Evolutionary conservation across 1,284 basidiomycete species (phyloP), one percentile per base, ranked within the genome.

Genomic region (Salmacisia buchloeana): DNA sequence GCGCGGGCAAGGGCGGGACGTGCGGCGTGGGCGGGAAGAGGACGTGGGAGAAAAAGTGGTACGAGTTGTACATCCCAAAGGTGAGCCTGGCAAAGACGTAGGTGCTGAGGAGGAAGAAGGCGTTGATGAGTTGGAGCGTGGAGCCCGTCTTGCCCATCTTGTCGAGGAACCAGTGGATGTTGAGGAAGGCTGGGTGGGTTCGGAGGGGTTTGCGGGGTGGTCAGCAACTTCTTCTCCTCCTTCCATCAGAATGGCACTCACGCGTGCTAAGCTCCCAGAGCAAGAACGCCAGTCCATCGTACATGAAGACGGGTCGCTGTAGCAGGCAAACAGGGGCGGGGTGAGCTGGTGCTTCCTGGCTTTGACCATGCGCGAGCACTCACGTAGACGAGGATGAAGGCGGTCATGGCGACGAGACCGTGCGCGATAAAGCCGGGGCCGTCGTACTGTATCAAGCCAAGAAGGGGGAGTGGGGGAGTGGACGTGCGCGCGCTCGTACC

Each of bases 101-200:
- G 4, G 76, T 64, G 12, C 61, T 58, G 15, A 80, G 69, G 13
- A 80, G 66, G 63, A 77, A 77, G 56, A 69, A 43, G 34, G 78
- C 79, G 65, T 81, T 81, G 63, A 81, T 64, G 36, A 81, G 68
- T 65, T 81, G 81, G 31, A 64, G 49, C 23, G 63, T 66, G 18
- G 72, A 74, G 0, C 81, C 81, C 0, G 80, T 81, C 67, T 74
- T 75, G 57, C 76, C 72, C 39, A 78, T 70, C 63, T 81, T 81
- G 75, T 81, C 81, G 38, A 80, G 64, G 68, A 80, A 80, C 81
- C 81, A 81, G 66, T 81, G 81, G 21, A 80, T 76, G 70, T 81
- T 80, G 58, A 81, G 78, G 75, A 81, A 81, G 9, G 77, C 63
- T 65, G 52, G 9, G 58, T 60, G 7, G 3, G n/a, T n/a, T n/a